A percentile compares a stretch with the other conserved stretches of the same genome.
These are phyloP conservation scores for Saccharomyces hybrid DNA, from an alignment of 1,139 yeast genomes.

Conservation along the genomic window DNA sequence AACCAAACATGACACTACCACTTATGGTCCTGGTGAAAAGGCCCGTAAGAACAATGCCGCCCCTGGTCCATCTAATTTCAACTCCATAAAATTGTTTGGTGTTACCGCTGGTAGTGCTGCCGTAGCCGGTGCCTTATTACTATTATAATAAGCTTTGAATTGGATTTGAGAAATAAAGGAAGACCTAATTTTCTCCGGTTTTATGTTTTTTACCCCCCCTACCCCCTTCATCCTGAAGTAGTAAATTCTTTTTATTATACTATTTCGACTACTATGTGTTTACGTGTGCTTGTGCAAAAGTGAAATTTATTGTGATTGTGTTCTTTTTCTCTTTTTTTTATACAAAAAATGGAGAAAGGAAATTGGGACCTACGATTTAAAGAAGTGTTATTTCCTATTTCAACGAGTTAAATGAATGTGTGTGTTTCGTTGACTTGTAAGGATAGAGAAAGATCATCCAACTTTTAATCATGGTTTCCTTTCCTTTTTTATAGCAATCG, in stretches of 20 bases:
- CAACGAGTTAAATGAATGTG: not conserved
- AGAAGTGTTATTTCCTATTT: not conserved
- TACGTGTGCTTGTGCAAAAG: slow-evolving; percentile 1
- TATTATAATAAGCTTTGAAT: slow-evolving; percentile 16
- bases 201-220: not conserved
- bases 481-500: not conserved
- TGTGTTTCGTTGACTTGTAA: slow-evolving; percentile 2
- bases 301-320: not conserved
- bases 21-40: slow-evolving; percentile 13
- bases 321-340: not conserved
- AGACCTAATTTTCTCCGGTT: not conserved
- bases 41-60: slow-evolving; percentile 23
- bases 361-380: not conserved
- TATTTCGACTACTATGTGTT: not conserved
- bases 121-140: slow-evolving; percentile 35
- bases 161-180: not conserved
- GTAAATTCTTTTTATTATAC: not conserved
- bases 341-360: not conserved
- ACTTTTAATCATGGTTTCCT: not conserved
- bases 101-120: slow-evolving; percentile 33
- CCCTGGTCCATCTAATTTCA: slow-evolving; percentile 26
- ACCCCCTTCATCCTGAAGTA: not conserved
- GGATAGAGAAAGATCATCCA: not conserved
- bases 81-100: slow-evolving; percentile 22
- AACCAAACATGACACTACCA: slow-evolving; percentile 31